A percentile compares a stretch with the other conserved stretches of the same genome.
Conservation (phyloP, 106 monocot species). For the Platanthera zijinensis region DNA sequence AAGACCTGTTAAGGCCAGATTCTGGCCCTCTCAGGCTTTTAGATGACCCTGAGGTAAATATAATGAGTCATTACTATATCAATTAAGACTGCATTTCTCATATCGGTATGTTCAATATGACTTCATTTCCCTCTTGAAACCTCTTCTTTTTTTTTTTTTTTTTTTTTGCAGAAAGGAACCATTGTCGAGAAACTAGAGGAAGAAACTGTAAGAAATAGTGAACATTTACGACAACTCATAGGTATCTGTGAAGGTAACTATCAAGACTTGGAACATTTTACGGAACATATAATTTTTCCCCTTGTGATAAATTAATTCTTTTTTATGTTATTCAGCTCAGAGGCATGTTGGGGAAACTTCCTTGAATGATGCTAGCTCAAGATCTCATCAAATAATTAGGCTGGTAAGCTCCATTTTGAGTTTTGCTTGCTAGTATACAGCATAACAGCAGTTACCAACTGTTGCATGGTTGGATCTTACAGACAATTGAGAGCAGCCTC, state of each 20-base stretch:
- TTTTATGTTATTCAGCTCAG: slow-evolving; percentile 43
- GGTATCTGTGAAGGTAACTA: slow-evolving; percentile 85
- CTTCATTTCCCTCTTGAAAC: background rate
- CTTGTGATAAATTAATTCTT: slow-evolving; percentile 1
- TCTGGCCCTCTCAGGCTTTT: slow-evolving; percentile 81
- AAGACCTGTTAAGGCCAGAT: slow-evolving; percentile 79
- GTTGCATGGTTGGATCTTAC: slow-evolving; percentile 2
- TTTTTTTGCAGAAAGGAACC: slow-evolving; percentile 72
- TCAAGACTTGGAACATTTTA: background rate
- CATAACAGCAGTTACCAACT: background rate
- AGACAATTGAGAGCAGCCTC: slow-evolving; percentile 86
- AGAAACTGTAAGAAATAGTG: slow-evolving; percentile 67
- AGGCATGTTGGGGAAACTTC: slow-evolving; percentile 94
- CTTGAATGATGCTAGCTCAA: slow-evolving; percentile 91
- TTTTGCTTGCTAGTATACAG: background rate
- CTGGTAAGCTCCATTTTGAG: slow-evolving; percentile 34
- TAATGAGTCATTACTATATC: background rate
- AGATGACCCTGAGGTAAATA: slow-evolving; percentile 92
- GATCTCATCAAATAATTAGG: slow-evolving; percentile 97
- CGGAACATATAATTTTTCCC: background rate
- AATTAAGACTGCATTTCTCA: background rate
- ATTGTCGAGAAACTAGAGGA: slow-evolving; percentile 90
- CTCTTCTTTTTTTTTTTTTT: slow-evolving; percentile 3
- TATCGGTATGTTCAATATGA: background rate
- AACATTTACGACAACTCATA: slow-evolving; percentile 75